Evolutionary conservation across 2,329 filamentous ascomycete species (phyloP).

Genomic region (Setomelanomma holmii): DNA sequence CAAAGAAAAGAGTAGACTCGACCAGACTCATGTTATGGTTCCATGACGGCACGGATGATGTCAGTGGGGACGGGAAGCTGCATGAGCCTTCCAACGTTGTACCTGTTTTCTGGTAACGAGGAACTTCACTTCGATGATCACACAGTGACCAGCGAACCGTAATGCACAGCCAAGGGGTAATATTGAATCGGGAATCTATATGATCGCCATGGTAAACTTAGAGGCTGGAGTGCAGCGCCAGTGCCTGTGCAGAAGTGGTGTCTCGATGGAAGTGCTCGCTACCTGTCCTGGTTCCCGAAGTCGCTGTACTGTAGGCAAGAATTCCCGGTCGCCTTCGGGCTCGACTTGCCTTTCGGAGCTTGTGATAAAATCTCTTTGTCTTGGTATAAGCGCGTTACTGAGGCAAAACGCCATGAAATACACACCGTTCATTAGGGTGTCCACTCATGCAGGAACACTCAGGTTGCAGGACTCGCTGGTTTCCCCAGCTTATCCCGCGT

Average conservation of each 20-base stretch:
- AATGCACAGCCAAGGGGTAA: background rate
- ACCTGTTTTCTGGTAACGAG: constrained; percentile 18
- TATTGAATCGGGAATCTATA: background rate
- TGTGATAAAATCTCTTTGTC: too few species aligned
- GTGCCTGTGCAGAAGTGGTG: background rate
- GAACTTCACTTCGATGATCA: constrained; percentile 6
- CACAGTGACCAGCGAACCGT: constrained; percentile 9
- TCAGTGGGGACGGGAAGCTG: constrained; percentile 20
- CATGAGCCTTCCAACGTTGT: constrained; percentile 5
- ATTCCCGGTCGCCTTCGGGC: too few species aligned
- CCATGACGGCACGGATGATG: constrained; percentile 24
- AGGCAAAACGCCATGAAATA: constrained; percentile 2
- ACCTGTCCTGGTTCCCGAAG: too few species aligned
- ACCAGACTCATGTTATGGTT: constrained; percentile 3
- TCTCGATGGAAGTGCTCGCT: background rate
- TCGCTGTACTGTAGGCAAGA: too few species aligned
- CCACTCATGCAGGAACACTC: constrained; percentile 21
- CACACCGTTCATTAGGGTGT: background rate
- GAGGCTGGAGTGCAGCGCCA: constrained; percentile 10
- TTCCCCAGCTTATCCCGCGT: constrained; percentile 27
- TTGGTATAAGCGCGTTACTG: too few species aligned
- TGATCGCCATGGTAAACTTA: background rate
- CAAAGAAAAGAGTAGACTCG: background rate
- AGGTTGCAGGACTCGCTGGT: constrained; percentile 4
- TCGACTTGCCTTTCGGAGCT: too few species aligned